These are phyloP conservation scores for Knufia fluminis DNA, from an alignment of 2,329 filamentous ascomycete genomes.

Conservation along the genomic window DNA sequence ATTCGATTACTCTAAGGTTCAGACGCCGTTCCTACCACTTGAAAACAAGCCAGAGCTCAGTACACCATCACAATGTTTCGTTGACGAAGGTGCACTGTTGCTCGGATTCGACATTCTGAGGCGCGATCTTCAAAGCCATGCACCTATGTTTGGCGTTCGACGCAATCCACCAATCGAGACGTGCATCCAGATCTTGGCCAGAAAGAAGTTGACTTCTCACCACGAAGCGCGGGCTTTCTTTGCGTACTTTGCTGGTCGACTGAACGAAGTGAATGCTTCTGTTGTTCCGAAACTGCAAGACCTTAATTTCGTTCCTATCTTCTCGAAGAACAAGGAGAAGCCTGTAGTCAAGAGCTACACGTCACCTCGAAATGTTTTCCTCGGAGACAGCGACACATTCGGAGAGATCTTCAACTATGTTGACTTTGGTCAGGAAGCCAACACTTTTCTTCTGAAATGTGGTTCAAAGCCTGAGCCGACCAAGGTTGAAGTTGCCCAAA, in stretches of 20 bases:
- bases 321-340: constrained; percentile 29
- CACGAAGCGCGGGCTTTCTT: constrained; percentile 64
- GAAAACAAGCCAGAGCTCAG: constrained; percentile 55
- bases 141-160: constrained; percentile 77
- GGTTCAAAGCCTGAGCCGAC: constrained; percentile 89
- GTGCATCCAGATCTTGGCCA: constrained; percentile 65
- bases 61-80: constrained; percentile 68
- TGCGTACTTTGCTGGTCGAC: constrained; percentile 69
- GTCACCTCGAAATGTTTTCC: constrained; percentile 65
- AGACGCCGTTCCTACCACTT: constrained; percentile 60
- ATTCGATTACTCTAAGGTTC: constrained; percentile 50
- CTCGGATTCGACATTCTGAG: constrained; percentile 73
- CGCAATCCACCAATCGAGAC: constrained; percentile 67
- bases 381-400: constrained; percentile 65
- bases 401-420: constrained; percentile 95
- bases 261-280: constrained; percentile 60
- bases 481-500: constrained; percentile 70
- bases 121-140: constrained; percentile 68
- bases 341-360: constrained; percentile 43
- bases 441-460: constrained; percentile 76
- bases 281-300: constrained; percentile 53
- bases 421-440: constrained; percentile 80
- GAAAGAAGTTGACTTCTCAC: constrained; percentile 59
- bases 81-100: constrained; percentile 64
- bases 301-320: constrained; percentile 64